phyloP scores from a whole-genome alignment of 371 early-diverging fungal species.

The Lichtheimia ornata region DNA sequence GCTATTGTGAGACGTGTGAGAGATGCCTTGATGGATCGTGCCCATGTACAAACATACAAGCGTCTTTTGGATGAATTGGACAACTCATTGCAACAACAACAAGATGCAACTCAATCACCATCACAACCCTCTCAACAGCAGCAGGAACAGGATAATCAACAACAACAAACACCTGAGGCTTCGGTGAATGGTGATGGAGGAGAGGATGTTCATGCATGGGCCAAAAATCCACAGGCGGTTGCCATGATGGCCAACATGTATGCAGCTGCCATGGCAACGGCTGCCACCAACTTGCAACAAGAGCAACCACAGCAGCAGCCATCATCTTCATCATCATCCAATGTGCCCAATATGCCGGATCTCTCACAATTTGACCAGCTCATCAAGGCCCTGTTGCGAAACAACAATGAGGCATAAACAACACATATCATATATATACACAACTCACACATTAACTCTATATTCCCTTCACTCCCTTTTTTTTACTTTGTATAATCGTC shows the following conservation, averaged over 20 bases:
- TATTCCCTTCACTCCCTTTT: background rate
- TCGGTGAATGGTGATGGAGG: conserved; percentile 5
- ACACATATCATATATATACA: background rate
- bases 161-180: background rate
- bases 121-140: background rate
- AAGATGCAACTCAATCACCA: background rate
- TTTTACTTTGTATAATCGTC: background rate
- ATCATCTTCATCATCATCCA: conserved; percentile 5
- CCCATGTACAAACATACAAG: conserved; percentile 74
- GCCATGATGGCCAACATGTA: conserved; percentile 31
- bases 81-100: background rate
- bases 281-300: conserved; percentile 13
- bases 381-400: conserved; percentile 18
- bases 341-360: conserved; percentile 13
- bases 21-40: conserved; percentile 40
- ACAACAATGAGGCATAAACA: conserved; percentile 4
- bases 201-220: conserved; percentile 11
- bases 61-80: conserved; percentile 71
- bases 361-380: conserved; percentile 23
- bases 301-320: conserved; percentile 2
- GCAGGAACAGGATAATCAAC: background rate
- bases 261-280: conserved; percentile 25
- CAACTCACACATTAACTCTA: background rate
- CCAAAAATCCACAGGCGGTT: conserved; percentile 21
- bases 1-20: conserved; percentile 71